Percentiles rank a stretch among this genome's conserved stretches.
phyloP scores from a whole-genome alignment of 805 yeast species.

The Ogataea corticis region DNA sequence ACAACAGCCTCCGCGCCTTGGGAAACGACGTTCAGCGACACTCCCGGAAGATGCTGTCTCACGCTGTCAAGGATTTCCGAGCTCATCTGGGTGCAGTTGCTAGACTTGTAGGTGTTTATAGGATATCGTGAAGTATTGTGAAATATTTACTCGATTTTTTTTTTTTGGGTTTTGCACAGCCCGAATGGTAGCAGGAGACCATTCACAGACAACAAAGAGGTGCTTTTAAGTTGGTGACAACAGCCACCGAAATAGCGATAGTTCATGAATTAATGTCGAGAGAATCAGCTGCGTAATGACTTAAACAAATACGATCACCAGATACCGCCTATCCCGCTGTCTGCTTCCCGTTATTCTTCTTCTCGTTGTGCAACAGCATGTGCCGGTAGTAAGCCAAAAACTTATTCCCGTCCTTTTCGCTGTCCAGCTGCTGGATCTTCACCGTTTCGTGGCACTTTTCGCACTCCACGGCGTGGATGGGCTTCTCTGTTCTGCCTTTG shows the following conservation, averaged over 20 bases:
- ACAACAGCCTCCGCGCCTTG: conserved; percentile 94
- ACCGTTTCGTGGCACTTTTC: conserved; percentile 21
- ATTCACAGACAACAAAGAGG: no score
- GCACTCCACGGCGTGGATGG: conserved; percentile 27
- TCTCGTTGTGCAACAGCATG: conserved; percentile 28
- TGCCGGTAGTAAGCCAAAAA: conserved; percentile 32
- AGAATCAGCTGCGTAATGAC: no score
- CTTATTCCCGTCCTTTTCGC: conserved; percentile 21
- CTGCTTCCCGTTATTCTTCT: conserved; percentile 22
- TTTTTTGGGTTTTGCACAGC: no score
- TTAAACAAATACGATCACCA: no score
- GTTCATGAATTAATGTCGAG: no score
- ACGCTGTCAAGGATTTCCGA: conserved; percentile 48
- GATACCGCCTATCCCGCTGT: no score
- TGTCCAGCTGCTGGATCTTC: conserved; percentile 23
- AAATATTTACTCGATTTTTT: not conserved
- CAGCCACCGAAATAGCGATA: no score
- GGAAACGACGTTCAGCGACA: conserved; percentile 58
- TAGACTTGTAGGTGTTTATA: no score
- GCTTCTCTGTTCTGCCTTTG: conserved; percentile 17
- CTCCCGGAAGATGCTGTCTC: conserved; percentile 43
- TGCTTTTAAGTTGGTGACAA: no score
- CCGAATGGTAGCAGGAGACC: no score
- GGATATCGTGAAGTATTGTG: no score
- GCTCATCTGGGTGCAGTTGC: conserved; percentile 45